Evolutionary conservation across 306 rosid genomes (phyloP), one percentile per base, ranked within the genome.

Genomic region (Ormosia emarginata): DNA sequence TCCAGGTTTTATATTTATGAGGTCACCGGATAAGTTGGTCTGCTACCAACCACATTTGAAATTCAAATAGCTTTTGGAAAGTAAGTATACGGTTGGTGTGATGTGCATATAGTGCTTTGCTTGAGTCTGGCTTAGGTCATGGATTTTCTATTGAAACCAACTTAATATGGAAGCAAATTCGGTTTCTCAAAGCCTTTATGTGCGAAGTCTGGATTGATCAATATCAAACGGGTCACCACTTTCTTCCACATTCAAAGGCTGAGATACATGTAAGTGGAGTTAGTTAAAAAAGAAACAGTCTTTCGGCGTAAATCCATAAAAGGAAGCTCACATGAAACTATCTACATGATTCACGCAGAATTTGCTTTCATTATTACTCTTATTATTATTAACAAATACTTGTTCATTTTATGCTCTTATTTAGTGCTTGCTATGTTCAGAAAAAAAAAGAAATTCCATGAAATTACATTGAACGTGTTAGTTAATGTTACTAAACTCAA

Each of bases 191-290:
- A 46, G 82, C 61, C 69, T 71, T 39, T 77, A n/a, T 80, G 64
- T 77, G 74, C 72, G 57, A 77, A 81, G 15, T 29, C 59, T 71
- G 83, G 67, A 64, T 64, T 79, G 59, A 69, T 64, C 73, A 71
- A 67, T 64, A 73, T 72, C 50, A 74, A 68, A 82, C 62, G 66
- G 63, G 14, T 43, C 84, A 72, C 40, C 30, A 83, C 85, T 86
- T 86, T 83, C 81, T 83, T 83, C 89, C 87, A 75, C 90, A 76
- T 86, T 86, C 90, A 86, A 86, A 83, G 90, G 87, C 81, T 64
- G 79, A 80, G 67, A 72, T 83, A 9, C 49, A 69, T 84, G 80
- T 24, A 80, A 84, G 84, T 87, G 90, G 90, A 80, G 87, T 77
- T 83, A 69, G 85, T 72, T 87, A 41, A 71, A 77, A 85, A 71